phyloP scores from a whole-genome alignment of 768 basidiomycete species.

The Tricholoma saponaceum region DNA sequence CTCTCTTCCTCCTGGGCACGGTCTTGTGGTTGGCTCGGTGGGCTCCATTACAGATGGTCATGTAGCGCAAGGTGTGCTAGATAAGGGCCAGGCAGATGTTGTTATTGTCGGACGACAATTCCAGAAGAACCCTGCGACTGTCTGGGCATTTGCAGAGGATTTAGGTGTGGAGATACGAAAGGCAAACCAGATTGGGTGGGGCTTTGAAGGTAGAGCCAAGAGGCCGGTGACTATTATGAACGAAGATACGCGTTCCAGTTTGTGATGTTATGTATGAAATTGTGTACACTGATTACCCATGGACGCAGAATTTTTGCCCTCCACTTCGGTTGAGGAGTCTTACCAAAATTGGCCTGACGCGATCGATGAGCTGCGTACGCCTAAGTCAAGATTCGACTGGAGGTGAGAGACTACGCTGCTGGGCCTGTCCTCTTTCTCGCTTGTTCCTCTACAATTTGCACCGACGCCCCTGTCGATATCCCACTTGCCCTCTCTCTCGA shows the following conservation, averaged over 20 bases:
- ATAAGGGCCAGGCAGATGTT: slow-evolving; percentile 56
- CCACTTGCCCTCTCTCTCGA: too few relatives aligned
- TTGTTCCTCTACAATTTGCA: too few relatives aligned
- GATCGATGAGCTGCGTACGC: too few relatives aligned
- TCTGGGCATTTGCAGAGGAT: slow-evolving; percentile 53
- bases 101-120: slow-evolving; percentile 51
- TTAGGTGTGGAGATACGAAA: slow-evolving; percentile 42
- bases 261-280: background rate
- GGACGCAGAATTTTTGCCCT: too few relatives aligned
- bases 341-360: too few relatives aligned
- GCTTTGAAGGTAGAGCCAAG: slow-evolving; percentile 35
- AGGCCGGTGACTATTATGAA: background rate
- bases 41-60: slow-evolving; percentile 54
- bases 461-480: too few relatives aligned
- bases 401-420: too few relatives aligned
- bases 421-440: too few relatives aligned
- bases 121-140: slow-evolving; percentile 54
- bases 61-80: slow-evolving; percentile 56
- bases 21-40: slow-evolving; percentile 39
- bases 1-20: slow-evolving; percentile 31
- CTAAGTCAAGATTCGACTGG: too few relatives aligned
- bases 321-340: too few relatives aligned
- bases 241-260: background rate
- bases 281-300: too few relatives aligned
- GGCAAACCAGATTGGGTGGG: slow-evolving; percentile 56